Evolutionary conservation across 176 grass and related monocot species (phyloP).

Genomic region (Otatea glauca): DNA sequence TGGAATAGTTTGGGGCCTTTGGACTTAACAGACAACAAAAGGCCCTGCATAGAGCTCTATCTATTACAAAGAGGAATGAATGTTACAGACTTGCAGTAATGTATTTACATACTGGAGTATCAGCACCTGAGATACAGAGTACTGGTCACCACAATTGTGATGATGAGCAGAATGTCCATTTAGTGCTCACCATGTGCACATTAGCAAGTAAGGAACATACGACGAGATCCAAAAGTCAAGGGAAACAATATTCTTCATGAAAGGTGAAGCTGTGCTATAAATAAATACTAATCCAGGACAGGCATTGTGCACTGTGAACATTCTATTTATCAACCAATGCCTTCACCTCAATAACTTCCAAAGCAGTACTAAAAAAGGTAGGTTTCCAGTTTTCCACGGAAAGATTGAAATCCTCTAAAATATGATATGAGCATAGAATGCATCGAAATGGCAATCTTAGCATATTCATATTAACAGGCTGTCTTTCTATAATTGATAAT

Average conservation of each 20-base stretch:
- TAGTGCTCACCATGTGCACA: slow-evolving; percentile 47
- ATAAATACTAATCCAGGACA: slow-evolving; percentile 41
- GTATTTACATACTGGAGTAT: slow-evolving; percentile 33
- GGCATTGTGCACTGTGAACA: not conserved
- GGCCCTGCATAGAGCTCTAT: not conserved
- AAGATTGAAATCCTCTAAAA: slow-evolving; percentile 20
- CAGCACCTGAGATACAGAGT: slow-evolving; percentile 30
- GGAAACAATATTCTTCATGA: slow-evolving; percentile 21
- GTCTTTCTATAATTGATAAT: not conserved
- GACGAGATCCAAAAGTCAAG: slow-evolving; percentile 20
- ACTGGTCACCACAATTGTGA: slow-evolving; percentile 23
- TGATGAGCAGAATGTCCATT: slow-evolving; percentile 21
- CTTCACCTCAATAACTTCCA: slow-evolving; percentile 13
- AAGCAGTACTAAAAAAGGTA: slow-evolving; percentile 14
- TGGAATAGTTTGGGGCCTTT: not conserved
- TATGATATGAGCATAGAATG: not conserved
- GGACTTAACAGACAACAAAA: not conserved
- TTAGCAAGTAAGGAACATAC: slow-evolving; percentile 35
- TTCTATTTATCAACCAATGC: slow-evolving; percentile 9
- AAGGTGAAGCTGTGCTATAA: not conserved
- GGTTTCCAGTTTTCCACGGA: not conserved
- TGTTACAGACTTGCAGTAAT: slow-evolving; percentile 21
- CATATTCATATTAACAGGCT: slow-evolving; percentile 19
- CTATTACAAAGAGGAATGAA: not conserved
- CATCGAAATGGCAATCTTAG: slow-evolving; percentile 26